Base-by-base conservation (phyloP, 192 early-diverging fungal species). In the Entophlyctis luteolus region DNA sequence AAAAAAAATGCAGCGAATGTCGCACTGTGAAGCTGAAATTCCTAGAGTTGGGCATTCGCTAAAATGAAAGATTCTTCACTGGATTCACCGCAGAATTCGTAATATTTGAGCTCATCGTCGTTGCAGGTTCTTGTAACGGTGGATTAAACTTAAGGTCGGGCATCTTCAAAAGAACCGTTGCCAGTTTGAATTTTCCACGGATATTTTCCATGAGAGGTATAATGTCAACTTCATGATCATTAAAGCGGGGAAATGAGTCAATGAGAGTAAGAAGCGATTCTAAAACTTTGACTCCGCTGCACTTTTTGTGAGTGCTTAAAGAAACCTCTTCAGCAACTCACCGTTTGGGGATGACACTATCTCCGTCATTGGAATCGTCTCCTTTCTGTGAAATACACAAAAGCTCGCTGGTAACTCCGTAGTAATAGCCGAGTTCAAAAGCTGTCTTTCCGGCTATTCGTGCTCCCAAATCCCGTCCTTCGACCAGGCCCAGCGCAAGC, bases 181-280 rank as follows among this genome's bases (percentile, higher is more conserved):
- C 63, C 14, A 66, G 50, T 25, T 10, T 55, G 37, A 54, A 66
- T 28, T 66, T 66, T 20, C 49, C 63, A n/a, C 63, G 63, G 55
- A 66, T 66, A 37, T 55, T 52, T 37, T 66, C 63, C 14, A 66
- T 32, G 2, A 54, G 34, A 16, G 63, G 63, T 5, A 66, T 52
- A 66, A 66, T 52, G 36, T 66, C 63, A 0, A 8, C 18, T 12
- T 12, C 14, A 6, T 36, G 48, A 54, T 66, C 63, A 38, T 66
- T 66, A 4, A 22, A 18, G 6, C 27, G 28, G 16, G 63, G 63
- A 18, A 66, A 66, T 20, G 34, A 18, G 18, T 66, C 63, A 20
- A 37, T 34, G 6, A 66, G 48, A 4, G 48, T 10, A 2, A 54
- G 12, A 12, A 28, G 22, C 6, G 48, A 18, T 22, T 54, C 33